Evolutionary conservation across 83 land plant genomes (phyloP).

Genomic region (Diphasiastrum complanatum): DNA sequence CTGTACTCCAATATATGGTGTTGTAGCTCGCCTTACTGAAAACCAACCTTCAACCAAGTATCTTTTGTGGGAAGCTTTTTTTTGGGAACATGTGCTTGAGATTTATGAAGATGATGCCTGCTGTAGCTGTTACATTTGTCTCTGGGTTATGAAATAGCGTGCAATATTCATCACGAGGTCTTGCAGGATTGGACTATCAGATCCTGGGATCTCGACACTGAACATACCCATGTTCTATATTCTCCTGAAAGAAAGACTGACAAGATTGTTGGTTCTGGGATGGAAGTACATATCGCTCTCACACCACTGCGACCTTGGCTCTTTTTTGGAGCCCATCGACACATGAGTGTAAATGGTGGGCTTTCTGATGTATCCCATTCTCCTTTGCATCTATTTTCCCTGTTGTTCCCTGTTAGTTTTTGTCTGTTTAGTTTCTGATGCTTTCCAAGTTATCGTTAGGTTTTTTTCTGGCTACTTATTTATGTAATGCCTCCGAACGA

Average conservation of each 20-base stretch:
- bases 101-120: too few species aligned
- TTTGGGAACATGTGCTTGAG: too few species aligned
- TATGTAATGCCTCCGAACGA: too few species aligned
- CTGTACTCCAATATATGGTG: too few species aligned
- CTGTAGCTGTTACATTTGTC: too few species aligned
- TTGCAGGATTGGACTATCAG: conserved; percentile 88
- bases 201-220: conserved; percentile 92
- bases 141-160: too few species aligned
- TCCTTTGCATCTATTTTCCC: neutral
- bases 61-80: too few species aligned
- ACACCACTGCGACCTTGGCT: conserved; percentile 95
- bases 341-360: conserved; percentile 96
- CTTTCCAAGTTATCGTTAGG: neutral
- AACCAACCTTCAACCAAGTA: too few species aligned
- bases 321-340: conserved; percentile 83
- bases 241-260: conserved; percentile 82
- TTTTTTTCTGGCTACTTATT: neutral
- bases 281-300: conserved; percentile 91
- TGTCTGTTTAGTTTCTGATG: conserved; percentile 14
- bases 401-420: neutral
- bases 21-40: too few species aligned
- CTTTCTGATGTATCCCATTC: neutral
- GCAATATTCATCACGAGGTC: too few species aligned
- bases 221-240: conserved; percentile 86
- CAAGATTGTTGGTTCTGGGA: conserved; percentile 46